phyloP scores from a whole-genome alignment of 495 filamentous ascomycete species.

The Annulohypoxylon moriforme region DNA sequence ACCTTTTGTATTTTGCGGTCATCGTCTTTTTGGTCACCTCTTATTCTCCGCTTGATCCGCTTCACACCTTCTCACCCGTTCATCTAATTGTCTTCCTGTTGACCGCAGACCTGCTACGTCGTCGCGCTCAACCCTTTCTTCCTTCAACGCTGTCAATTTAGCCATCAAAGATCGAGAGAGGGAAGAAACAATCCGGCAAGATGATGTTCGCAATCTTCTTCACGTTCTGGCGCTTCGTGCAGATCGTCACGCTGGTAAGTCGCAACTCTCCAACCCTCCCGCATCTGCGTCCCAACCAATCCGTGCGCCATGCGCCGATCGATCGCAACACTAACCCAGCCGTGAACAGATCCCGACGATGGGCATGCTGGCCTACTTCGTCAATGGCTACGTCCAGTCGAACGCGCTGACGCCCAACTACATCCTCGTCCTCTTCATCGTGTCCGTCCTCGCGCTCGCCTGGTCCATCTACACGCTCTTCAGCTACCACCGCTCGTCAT shows the following conservation, averaged over 20 bases:
- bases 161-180: not conserved
- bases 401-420: conserved; percentile 81
- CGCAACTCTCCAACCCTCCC: not conserved
- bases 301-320: not conserved
- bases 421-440: conserved; percentile 92
- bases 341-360: conserved; percentile 76
- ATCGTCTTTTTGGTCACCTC: not conserved
- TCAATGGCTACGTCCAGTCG: conserved; percentile 74
- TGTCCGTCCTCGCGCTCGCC: conserved; percentile 78
- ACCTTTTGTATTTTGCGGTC: not conserved
- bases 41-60: not conserved
- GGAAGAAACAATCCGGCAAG: conserved; percentile 44
- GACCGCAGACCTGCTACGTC: conserved; percentile 10
- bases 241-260: conserved; percentile 80
- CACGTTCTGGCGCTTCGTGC: conserved; percentile 81
- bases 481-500: conserved; percentile 75
- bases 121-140: not conserved
- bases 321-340: conserved; percentile 7
- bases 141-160: not conserved
- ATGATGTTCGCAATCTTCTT: conserved; percentile 86
- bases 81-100: not conserved
- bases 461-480: conserved; percentile 87
- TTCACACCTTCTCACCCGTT: conserved; percentile 16
- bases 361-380: conserved; percentile 90
- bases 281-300: not conserved